Conservation (phyloP, 345 rosid genomes). For the Gossypium australe region DNA sequence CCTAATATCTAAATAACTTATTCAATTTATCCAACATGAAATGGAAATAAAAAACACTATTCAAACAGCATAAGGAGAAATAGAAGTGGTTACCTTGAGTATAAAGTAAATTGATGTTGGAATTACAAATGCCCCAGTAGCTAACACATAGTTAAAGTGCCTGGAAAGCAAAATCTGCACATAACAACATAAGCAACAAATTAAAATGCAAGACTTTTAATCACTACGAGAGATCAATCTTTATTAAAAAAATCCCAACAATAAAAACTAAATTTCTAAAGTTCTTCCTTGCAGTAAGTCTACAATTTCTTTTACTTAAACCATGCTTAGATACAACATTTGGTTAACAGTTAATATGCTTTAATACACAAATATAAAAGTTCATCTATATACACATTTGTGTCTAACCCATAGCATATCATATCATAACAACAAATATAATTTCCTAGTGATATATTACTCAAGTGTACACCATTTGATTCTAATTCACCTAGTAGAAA, state of each 20-base stretch:
- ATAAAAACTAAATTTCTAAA: neutral
- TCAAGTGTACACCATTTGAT: neutral
- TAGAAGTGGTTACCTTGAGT: constrained; percentile 55
- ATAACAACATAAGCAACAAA: constrained; percentile 21
- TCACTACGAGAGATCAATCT: neutral
- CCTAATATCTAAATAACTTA: neutral
- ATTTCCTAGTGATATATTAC: neutral
- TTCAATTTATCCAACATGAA: neutral
- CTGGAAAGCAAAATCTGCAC: constrained; percentile 80
- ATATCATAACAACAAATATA: neutral
- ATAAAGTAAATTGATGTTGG: constrained; percentile 83
- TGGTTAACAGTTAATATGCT: neutral
- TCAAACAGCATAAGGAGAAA: constrained; percentile 7
- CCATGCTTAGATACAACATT: neutral
- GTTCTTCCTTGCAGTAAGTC: neutral
- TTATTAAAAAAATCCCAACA: neutral
- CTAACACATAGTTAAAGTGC: constrained; percentile 51
- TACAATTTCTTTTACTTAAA: neutral
- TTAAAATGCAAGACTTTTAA: constrained; percentile 4
- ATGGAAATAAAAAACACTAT: constrained; percentile 2
- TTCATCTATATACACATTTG: neutral
- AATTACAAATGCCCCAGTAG: constrained; percentile 71
- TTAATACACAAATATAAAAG: neutral
- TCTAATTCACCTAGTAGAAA: neutral
- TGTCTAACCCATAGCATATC: neutral